Evolutionary conservation across 2,329 filamentous ascomycete species (phyloP).

Genomic region (Alternaria burnsii): DNA sequence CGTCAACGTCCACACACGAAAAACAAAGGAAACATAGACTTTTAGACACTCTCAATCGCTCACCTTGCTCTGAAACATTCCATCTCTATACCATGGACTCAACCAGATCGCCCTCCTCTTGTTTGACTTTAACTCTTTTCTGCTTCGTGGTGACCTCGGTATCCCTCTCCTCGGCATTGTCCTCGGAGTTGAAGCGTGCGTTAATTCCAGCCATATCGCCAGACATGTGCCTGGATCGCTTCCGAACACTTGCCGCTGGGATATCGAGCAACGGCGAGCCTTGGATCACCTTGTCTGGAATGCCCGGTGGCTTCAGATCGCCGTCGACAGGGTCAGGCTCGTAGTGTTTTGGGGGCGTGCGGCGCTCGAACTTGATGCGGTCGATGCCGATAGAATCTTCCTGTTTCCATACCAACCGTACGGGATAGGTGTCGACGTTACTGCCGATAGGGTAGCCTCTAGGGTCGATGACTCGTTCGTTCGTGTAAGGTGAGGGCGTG

Average conservation of each 20-base stretch:
- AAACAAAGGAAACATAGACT: background rate
- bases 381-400: background rate
- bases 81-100: background rate
- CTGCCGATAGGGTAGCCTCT: background rate
- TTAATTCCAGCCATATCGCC: slow-evolving; percentile 1
- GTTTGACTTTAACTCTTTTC: background rate
- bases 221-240: background rate
- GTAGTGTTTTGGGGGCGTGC: background rate
- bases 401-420: background rate
- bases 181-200: background rate
- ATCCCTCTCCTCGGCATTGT: background rate
- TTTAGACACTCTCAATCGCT: background rate
- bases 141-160: background rate
- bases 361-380: background rate
- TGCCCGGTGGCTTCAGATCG: background rate
- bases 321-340: background rate
- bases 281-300: background rate
- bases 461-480: background rate
- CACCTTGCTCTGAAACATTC: background rate
- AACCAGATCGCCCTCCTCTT: background rate
- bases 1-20: background rate
- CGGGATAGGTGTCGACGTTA: background rate
- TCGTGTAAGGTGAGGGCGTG: background rate
- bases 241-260: background rate
- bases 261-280: slow-evolving; percentile 1